phyloP scores from a whole-genome alignment of 2,329 filamentous ascomycete genomes.

The Stachybotrys echinatus region DNA sequence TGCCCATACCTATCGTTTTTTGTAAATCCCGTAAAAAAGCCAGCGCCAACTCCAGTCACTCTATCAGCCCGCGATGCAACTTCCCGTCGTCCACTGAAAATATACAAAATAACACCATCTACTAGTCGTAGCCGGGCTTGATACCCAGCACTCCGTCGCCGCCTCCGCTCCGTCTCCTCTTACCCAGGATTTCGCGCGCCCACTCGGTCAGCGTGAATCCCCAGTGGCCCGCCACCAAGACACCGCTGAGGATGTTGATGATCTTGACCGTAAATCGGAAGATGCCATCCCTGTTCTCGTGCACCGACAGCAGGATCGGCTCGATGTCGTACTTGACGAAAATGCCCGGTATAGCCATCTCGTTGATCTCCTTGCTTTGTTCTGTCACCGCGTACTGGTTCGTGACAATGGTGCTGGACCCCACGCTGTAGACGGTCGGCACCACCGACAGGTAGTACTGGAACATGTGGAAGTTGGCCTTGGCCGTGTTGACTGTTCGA shows the following conservation, averaged over 20 bases:
- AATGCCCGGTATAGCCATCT: constrained; percentile 74
- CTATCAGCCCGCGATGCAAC: too few species aligned
- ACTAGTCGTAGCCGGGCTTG: constrained; percentile 30
- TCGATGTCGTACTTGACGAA: constrained; percentile 99
- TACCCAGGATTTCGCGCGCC: constrained; percentile 51
- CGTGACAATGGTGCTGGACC: constrained; percentile 67
- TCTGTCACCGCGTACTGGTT: constrained; percentile 98
- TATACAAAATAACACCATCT: background rate
- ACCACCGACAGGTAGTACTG: constrained; percentile 97
- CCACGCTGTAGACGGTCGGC: constrained; percentile 82
- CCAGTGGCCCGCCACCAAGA: constrained; percentile 92
- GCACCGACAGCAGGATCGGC: constrained; percentile 81
- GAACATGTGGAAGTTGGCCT: constrained; percentile 83
- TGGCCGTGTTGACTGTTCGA: constrained; percentile 74
- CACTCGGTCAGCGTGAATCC: constrained; percentile 81
- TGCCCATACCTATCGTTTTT: background rate
- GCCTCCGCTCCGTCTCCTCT: constrained; percentile 36
- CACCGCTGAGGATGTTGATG: constrained; percentile 85
- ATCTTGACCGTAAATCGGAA: constrained; percentile 73
- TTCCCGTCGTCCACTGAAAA: background rate
- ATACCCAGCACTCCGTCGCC: constrained; percentile 46
- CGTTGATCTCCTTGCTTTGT: constrained; percentile 66
- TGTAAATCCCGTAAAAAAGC: background rate
- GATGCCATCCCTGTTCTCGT: constrained; percentile 72
- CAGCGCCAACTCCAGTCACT: background rate